These are phyloP conservation scores for Amanita fuliginea DNA, from an alignment of 768 basidiomycete genomes.

Conservation along the genomic window DNA sequence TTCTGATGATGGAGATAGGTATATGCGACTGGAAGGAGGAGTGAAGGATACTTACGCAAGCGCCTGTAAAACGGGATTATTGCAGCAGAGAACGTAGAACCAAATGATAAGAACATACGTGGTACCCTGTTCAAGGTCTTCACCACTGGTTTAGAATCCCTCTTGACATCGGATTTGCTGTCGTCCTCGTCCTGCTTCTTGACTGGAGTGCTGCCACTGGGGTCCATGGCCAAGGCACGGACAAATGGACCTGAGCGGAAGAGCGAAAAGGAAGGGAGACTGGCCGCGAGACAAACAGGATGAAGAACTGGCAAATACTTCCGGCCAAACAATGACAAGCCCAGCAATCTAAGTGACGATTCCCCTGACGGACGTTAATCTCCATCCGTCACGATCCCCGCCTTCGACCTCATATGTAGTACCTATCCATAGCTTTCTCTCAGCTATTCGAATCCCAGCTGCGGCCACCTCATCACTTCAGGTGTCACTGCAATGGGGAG, in stretches of 20 bases:
- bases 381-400: not conserved
- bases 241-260: slow-evolving; percentile 10
- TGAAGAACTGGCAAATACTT: not conserved
- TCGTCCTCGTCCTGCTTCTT: slow-evolving; percentile 55
- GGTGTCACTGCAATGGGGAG: not conserved
- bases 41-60: slow-evolving; percentile 48
- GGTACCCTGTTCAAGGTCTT: slow-evolving; percentile 82
- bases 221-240: slow-evolving; percentile 23
- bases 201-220: slow-evolving; percentile 22
- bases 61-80: slow-evolving; percentile 35
- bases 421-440: not conserved
- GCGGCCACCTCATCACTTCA: not conserved
- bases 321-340: slow-evolving; percentile 11
- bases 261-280: slow-evolving; percentile 11
- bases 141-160: slow-evolving; percentile 59
- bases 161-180: slow-evolving; percentile 39
- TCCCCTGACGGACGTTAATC: not conserved
- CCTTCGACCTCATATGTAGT: not conserved
- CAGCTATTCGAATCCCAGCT: not conserved
- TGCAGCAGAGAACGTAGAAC: slow-evolving; percentile 8
- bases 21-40: slow-evolving; percentile 7
- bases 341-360: not conserved
- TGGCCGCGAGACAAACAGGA: slow-evolving; percentile 14
- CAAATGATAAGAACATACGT: slow-evolving; percentile 40
- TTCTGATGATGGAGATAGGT: slow-evolving; percentile 41